These are phyloP conservation scores for Crinitomyces ghanaensis DNA, from an alignment of 805 yeast species.

Conservation along the genomic window DNA sequence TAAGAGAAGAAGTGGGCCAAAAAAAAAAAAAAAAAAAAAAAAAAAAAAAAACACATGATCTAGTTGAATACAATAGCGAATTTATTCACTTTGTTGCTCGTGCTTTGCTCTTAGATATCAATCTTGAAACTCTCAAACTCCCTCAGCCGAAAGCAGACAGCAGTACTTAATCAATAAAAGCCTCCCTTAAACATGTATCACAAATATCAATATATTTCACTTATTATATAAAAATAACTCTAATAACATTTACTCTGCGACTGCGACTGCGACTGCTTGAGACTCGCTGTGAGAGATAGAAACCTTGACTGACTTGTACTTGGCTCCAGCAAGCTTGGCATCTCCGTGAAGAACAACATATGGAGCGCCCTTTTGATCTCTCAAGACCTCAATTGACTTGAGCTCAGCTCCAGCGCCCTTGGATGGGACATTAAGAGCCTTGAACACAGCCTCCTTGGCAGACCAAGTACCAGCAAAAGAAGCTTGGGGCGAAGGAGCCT, in stretches of 20 bases:
- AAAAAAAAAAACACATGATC: no score
- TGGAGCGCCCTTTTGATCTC: constrained; percentile 68
- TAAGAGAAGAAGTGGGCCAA: no score
- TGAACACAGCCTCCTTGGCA: constrained; percentile 98
- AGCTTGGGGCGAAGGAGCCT: constrained; percentile 69
- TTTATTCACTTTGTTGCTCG: no score
- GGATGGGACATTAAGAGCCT: constrained; percentile 78
- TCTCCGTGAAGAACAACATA: constrained; percentile 62
- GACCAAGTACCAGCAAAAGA: constrained; percentile 98
- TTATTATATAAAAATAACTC: neutral
- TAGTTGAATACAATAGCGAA: no score
- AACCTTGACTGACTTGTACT: constrained; percentile 63
- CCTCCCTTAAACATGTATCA: constrained; percentile 1
- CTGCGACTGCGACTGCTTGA: constrained; percentile 97
- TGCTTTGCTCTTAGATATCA: no score
- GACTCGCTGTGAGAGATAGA: constrained; percentile 93
- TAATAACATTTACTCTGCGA: constrained; percentile 26
- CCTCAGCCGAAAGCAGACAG: no score
- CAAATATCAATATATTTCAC: no score
- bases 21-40: no score
- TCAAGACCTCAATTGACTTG: constrained; percentile 77
- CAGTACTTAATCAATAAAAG: neutral
- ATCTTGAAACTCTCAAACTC: no score
- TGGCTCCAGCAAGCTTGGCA: constrained; percentile 72
- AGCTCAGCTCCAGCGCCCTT: constrained; percentile 94